Conservation (phyloP, 352 stramenopile genomes). For the Pythium aquatile region DNA sequence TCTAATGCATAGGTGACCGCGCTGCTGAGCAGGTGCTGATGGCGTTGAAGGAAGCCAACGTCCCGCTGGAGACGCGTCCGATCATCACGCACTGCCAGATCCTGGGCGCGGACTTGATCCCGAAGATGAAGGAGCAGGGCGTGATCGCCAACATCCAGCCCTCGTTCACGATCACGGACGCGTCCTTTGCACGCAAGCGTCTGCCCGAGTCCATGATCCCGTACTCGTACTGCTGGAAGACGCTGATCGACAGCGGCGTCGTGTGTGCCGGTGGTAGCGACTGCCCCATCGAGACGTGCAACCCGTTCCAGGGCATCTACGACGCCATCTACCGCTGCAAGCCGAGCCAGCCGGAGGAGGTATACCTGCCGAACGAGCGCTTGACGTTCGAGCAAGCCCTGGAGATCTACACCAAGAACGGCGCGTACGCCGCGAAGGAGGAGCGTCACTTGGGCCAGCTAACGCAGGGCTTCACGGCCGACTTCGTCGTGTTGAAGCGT, state of each 20-base stretch:
- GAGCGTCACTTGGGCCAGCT: constrained; percentile 56
- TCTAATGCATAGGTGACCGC: constrained; percentile 44
- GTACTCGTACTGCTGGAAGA: constrained; percentile 87
- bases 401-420: constrained; percentile 78
- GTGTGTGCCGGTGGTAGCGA: constrained; percentile 82
- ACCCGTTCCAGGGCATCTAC: constrained; percentile 88
- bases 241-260: constrained; percentile 68
- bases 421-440: constrained; percentile 60
- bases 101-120: constrained; percentile 66
- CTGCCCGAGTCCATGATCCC: constrained; percentile 51
- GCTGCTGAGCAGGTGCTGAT: constrained; percentile 72
- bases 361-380: constrained; percentile 61
- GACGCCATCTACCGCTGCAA: constrained; percentile 81
- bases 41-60: constrained; percentile 52
- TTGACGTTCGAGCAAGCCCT: constrained; percentile 79
- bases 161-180: constrained; percentile 87
- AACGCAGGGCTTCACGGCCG: constrained; percentile 45
- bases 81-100: constrained; percentile 92
- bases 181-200: constrained; percentile 74
- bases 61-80: constrained; percentile 52
- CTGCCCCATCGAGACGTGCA: constrained; percentile 84
- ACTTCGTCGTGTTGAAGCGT: constrained; percentile 73
- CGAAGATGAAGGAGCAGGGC: constrained; percentile 63
- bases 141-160: constrained; percentile 89
- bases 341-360: constrained; percentile 39